Evolutionary conservation across 2,329 filamentous ascomycete species (phyloP).

Genomic region (Mariannaea sp.): DNA sequence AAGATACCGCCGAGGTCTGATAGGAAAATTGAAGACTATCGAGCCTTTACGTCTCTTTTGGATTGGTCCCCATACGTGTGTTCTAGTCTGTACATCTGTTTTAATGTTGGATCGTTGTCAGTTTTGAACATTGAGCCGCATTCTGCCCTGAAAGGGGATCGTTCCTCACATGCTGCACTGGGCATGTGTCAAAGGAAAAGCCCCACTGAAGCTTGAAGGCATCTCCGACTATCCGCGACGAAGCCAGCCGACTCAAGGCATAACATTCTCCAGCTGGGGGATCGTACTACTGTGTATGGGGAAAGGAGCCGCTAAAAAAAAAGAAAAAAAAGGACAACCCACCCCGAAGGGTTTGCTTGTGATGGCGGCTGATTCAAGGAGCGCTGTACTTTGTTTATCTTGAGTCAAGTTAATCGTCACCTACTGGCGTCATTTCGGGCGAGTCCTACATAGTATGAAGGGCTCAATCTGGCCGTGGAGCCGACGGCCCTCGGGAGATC

Average conservation of each 20-base stretch:
- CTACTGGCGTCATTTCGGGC: constrained; percentile 14
- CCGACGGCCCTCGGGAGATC: constrained; percentile 18
- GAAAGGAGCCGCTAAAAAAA: constrained; percentile 28
- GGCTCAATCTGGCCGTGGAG: constrained; percentile 5
- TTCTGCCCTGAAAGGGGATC: constrained; percentile 33
- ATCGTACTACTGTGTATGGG: too few relatives aligned
- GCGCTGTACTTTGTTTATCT: neutral
- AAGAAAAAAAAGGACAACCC: constrained; percentile 1
- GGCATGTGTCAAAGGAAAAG: constrained; percentile 37
- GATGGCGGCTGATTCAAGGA: neutral
- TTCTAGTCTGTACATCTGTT: too few relatives aligned
- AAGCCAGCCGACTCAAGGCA: constrained; percentile 18
- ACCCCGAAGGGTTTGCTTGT: constrained; percentile 2
- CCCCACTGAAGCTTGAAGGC: constrained; percentile 34
- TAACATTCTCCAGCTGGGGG: too few relatives aligned
- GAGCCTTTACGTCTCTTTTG: constrained; percentile 6
- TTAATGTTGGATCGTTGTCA: too few relatives aligned
- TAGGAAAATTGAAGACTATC: neutral
- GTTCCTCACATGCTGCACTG: constrained; percentile 27
- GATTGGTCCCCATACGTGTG: too few relatives aligned
- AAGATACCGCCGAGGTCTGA: constrained; percentile 6
- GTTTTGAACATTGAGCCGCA: constrained; percentile 3
- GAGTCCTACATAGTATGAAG: constrained; percentile 4
- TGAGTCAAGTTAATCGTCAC: constrained; percentile 1
- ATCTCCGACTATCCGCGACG: constrained; percentile 35